phyloP scores from a whole-genome alignment of 192 early-diverging fungal species.

The Cetraspora pellucida region DNA sequence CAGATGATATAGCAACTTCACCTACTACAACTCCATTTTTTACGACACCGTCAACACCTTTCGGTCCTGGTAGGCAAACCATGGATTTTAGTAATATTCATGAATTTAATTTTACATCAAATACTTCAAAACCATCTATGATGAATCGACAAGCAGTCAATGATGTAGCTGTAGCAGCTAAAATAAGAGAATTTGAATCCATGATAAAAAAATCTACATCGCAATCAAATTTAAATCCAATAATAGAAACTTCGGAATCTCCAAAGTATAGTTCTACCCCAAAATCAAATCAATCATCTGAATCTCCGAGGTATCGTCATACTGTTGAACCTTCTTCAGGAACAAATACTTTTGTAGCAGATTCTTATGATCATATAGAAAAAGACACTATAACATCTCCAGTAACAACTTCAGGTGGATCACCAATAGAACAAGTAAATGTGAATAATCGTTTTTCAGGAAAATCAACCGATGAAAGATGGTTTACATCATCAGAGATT shows the following conservation, averaged over 20 bases:
- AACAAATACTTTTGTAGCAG: slow-evolving; percentile 17
- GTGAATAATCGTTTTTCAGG: background rate
- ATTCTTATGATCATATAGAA: slow-evolving; percentile 23
- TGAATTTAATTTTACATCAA: background rate
- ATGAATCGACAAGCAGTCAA: background rate
- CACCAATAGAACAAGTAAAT: too few relatives aligned
- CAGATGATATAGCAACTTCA: background rate
- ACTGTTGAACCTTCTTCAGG: slow-evolving; percentile 16
- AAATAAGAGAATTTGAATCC: slow-evolving; percentile 22
- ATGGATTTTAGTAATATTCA: background rate
- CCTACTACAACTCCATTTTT: background rate
- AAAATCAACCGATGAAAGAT: background rate
- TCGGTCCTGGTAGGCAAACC: slow-evolving; percentile 5
- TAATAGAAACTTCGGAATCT: background rate
- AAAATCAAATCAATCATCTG: slow-evolving; percentile 9
- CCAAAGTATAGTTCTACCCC: background rate
- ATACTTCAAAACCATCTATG: background rate
- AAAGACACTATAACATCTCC: background rate
- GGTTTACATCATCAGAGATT: background rate
- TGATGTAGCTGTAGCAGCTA: background rate
- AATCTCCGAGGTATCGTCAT: slow-evolving; percentile 4
- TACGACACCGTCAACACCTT: slow-evolving; percentile 15
- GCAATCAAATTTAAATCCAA: background rate
- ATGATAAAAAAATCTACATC: background rate
- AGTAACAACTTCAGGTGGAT: background rate